Evolutionary conservation across 2,329 filamentous ascomycete species (phyloP), one percentile per base, ranked within the genome.

Genomic region (Aspergillus sp.): DNA sequence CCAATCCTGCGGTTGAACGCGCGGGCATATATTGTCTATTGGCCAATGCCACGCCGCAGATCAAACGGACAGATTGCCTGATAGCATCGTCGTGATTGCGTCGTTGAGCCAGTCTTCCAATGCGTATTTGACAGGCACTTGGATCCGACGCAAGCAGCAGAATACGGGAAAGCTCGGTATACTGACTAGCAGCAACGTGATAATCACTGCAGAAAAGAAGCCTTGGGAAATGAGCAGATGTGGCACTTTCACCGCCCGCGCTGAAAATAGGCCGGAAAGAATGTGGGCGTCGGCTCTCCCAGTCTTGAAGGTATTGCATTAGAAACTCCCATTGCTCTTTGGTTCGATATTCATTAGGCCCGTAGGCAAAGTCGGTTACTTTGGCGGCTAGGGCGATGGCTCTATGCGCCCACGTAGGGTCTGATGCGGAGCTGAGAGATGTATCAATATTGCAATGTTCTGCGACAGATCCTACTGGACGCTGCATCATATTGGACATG

Each of bases 341-440:
- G 2, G 45, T 49, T 12, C 46, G 24, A 29, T 6, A 26, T 14
- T 18, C n/a, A 20, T 24, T 29, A 5, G 53, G n/a, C 7, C 50
- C 51, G 29, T 58, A 58, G 26, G 22, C 56, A 26, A 54, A 58
- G 24, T 54, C 52, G 50, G 56, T 58, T 16, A 54, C 51, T 16
- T 53, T 49, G 14, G 56, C 56, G 14, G 56, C 29, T 5, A 54
- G 56, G 6, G 51, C 56, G 4, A 58, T 58, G 26, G 39, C 42
- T 7, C 56, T 39, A 20, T 49, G 49, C 6, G 56, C 49, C 56
- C 56, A 58, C 42, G 49, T 58, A 10, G 20, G 26, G 22, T 22
- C 22, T 6, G 50, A 47, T n/a, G 56, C 14, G 6, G 56, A 36
- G 4, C n/a, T 42, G 10, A 57, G 20, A 10, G 56, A 57, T 24